These are phyloP conservation scores for Fusarium euwallaceae DNA, from an alignment of 2,329 filamentous ascomycete genomes.

Conservation along the genomic window DNA sequence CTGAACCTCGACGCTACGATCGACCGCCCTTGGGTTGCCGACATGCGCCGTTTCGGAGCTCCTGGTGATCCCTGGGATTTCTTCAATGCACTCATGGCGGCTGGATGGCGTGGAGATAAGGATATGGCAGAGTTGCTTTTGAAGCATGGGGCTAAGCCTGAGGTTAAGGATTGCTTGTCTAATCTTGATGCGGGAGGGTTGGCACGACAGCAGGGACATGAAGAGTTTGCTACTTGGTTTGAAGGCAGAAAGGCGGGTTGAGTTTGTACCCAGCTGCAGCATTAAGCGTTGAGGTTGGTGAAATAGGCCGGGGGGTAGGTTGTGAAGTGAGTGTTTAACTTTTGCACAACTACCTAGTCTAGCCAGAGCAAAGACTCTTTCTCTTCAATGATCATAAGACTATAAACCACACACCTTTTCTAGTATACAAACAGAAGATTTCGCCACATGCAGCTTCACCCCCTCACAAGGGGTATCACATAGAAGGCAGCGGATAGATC, in stretches of 20 bases:
- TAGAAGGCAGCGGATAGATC: background rate
- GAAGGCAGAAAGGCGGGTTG: background rate
- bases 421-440: background rate
- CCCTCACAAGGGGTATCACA: background rate
- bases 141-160: background rate
- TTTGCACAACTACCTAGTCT: background rate
- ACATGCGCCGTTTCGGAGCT: background rate
- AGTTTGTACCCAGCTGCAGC: background rate
- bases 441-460: background rate
- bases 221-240: background rate
- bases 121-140: background rate
- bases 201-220: background rate
- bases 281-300: background rate
- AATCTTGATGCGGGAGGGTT: background rate
- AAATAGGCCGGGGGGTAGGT: background rate
- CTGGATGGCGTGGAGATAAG: background rate
- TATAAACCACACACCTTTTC: too few relatives aligned
- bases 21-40: background rate
- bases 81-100: background rate
- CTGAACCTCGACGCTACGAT: background rate
- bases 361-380: background rate
- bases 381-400: background rate
- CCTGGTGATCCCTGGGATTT: background rate
- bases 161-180: background rate
- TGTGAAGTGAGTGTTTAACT: background rate